These are phyloP conservation scores for Casuarina glauca DNA, from an alignment of 306 rosid genomes.

Conservation along the genomic window DNA sequence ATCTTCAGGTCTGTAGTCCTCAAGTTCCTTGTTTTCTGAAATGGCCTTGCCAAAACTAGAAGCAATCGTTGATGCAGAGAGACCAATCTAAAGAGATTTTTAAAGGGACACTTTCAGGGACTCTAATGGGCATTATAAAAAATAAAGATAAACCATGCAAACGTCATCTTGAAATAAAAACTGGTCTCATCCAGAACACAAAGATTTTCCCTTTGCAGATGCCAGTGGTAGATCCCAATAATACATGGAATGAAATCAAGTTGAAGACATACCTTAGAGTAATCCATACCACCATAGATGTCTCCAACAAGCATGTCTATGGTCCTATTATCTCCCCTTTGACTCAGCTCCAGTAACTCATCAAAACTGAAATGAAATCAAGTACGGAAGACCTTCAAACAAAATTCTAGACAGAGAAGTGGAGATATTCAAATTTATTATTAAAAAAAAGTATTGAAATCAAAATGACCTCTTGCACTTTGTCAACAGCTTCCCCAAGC, in stretches of 20 bases:
- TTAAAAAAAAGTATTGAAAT: constrained; percentile 14
- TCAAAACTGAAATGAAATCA: constrained; percentile 73
- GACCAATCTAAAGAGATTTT: constrained; percentile 73
- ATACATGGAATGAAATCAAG: constrained; percentile 18
- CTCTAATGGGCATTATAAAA: constrained; percentile 20
- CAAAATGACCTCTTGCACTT: constrained; percentile 81
- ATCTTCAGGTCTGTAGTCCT: constrained; percentile 96
- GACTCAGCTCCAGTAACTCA: constrained; percentile 97
- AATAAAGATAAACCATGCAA: constrained; percentile 16
- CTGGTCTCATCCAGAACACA: constrained; percentile 3
- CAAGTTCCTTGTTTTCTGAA: constrained; percentile 86
- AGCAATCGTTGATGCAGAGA: constrained; percentile 94
- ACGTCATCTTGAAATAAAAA: constrained; percentile 3
- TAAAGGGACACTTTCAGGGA: constrained; percentile 27
- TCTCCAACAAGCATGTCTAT: constrained; percentile 99
- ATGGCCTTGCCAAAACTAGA: constrained; percentile 98
- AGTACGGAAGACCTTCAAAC: constrained; percentile 23
- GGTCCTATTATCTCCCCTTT: constrained; percentile 84
- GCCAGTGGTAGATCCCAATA: neutral
- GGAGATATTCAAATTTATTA: constrained; percentile 8
- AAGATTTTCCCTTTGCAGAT: constrained; percentile 4
- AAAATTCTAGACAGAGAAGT: constrained; percentile 20
- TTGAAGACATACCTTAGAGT: constrained; percentile 65
- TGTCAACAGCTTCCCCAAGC: constrained; percentile 90
- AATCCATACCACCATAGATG: constrained; percentile 98